Base-by-base conservation (phyloP, 2,329 filamentous ascomycete genomes). In the Helminthosporium solani region DNA sequence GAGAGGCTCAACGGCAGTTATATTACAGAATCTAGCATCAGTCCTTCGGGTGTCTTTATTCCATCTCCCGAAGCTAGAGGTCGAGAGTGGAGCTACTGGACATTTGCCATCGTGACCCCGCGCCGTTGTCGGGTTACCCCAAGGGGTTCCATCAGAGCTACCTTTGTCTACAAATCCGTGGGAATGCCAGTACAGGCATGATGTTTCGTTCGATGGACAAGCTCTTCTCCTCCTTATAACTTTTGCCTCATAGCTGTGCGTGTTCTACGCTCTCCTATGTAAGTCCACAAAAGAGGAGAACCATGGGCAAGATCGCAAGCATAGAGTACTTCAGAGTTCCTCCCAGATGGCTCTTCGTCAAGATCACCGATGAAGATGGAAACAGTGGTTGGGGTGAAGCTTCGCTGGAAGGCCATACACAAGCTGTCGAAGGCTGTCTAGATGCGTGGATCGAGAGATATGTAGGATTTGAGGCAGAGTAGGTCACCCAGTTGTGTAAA, bases 281-380 rank as follows among this genome's bases (percentile, higher is more conserved):
- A n/a, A 18, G n/a, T 19, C n/a, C 15, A 8, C 21, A 38, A 3
- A 31, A 31, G 12, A 14, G 14, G 14, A 38, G 8, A 31, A 58
- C 14, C 23, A 86, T 86, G 83, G 77, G 76, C 1, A 83, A 81
- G 53, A 87, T 88, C 60, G 75, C 78, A 50, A 76, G 62, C 20
- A 83, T 90, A 34, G 85, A 88, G 57, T 88, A 89, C 62, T 90
- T 89, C 64, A 80, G 86, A 15, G 82, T 90, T 7, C 83, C 84
- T 36, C 87, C 87, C 12, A 76, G 87, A 33, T 90, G 86, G 86
- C 75, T 90, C 1, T 88, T 90, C 54, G 86, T 90, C 54, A 90
- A 90, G 66, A 79, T 90, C 52, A 83, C 80, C 1, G 86, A 90
- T 60, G 80, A 83, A 27, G 75, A 77, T 1, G 85, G 81, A 3